Percentiles rank a stretch among this genome's conserved stretches.
phyloP scores from a whole-genome alignment of 495 filamentous ascomycete genomes.

The Penicillium canescens region DNA sequence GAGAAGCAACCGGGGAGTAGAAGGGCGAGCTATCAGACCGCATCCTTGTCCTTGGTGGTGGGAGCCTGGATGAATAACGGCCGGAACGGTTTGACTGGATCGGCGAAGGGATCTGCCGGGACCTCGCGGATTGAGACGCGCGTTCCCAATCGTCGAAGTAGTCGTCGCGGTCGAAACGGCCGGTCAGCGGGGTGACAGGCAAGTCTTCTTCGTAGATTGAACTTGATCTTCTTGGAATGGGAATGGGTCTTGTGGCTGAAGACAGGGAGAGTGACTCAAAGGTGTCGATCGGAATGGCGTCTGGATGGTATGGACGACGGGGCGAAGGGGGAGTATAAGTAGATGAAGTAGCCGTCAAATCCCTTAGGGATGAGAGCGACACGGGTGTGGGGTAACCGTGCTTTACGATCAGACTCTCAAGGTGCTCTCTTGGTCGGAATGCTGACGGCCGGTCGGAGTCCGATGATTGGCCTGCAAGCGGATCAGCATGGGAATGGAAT shows the following conservation, averaged over 20 bases:
- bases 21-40: slow-evolving; percentile 39
- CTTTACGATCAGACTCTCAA: slow-evolving; percentile 62
- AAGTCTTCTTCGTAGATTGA: slow-evolving; percentile 36
- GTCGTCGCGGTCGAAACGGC: slow-evolving; percentile 40
- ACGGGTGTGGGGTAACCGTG: slow-evolving; percentile 56
- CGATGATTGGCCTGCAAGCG: slow-evolving; percentile 59
- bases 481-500: slow-evolving; percentile 46
- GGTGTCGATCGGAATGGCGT: slow-evolving; percentile 18
- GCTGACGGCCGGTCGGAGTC: slow-evolving; percentile 47
- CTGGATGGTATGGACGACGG: slow-evolving; percentile 17
- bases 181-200: slow-evolving; percentile 46
- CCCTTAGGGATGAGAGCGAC: slow-evolving; percentile 75
- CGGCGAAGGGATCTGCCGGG: slow-evolving; percentile 14
- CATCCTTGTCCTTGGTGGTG: slow-evolving; percentile 29
- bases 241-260: slow-evolving; percentile 42
- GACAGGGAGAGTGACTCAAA: slow-evolving; percentile 31
- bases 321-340: slow-evolving; percentile 57
- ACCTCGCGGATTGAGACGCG: slow-evolving; percentile 24
- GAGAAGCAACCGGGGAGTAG: slow-evolving; percentile 36
- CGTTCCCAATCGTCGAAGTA: slow-evolving; percentile 40
- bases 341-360: slow-evolving; percentile 62
- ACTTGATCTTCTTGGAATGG: slow-evolving; percentile 34
- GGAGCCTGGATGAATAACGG: slow-evolving; percentile 20
- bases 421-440: slow-evolving; percentile 73
- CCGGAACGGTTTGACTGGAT: slow-evolving; percentile 8